Evolutionary conservation across 2,329 filamentous ascomycete species (phyloP).

Genomic region (Alternaria atra): DNA sequence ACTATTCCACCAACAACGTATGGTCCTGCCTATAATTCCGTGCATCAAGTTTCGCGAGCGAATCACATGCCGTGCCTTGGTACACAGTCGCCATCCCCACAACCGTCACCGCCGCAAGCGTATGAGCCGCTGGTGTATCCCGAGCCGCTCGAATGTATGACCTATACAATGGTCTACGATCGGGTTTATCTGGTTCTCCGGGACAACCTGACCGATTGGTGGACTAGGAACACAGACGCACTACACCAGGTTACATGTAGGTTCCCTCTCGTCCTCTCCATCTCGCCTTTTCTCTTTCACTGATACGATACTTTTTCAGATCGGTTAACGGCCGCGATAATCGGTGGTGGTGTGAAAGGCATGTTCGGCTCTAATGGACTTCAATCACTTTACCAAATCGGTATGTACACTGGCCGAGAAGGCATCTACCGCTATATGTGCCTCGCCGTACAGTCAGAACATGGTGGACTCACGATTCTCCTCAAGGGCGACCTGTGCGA

Average conservation of each 20-base stretch:
- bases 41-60: background rate
- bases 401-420: constrained; percentile 14
- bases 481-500: constrained; percentile 8
- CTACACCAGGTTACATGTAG: background rate
- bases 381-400: constrained; percentile 4
- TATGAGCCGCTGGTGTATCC: background rate
- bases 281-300: background rate
- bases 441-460: background rate
- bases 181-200: constrained; percentile 7
- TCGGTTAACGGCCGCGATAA: background rate
- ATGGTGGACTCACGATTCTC: background rate
- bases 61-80: background rate
- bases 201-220: constrained; percentile 1
- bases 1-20: background rate
- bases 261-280: background rate
- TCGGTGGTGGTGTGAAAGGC: background rate
- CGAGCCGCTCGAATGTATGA: constrained; percentile 3
- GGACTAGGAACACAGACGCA: background rate
- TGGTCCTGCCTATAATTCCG: background rate
- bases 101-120: background rate
- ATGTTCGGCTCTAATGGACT: constrained; percentile 17
- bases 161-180: background rate
- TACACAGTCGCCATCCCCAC: background rate
- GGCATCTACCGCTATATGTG: constrained; percentile 16
- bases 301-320: background rate